Percentiles rank a stretch among this genome's conserved stretches.
Conservation (phyloP, 164 flowering plant species). For the Stephania japonica region DNA sequence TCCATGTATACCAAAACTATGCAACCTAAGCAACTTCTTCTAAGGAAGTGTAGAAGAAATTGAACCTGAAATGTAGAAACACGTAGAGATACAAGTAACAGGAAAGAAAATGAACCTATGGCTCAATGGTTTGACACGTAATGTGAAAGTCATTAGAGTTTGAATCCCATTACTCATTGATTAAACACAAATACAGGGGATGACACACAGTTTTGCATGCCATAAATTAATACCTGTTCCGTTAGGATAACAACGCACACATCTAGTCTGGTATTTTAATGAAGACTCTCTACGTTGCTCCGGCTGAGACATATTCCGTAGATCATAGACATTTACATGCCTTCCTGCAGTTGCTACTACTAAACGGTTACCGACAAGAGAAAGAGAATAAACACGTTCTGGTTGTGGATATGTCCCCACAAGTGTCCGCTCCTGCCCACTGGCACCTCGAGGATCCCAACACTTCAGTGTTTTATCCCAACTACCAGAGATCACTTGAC, state of each 20-base stretch:
- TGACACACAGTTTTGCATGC: not conserved
- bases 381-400: constrained; percentile 95
- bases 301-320: constrained; percentile 97
- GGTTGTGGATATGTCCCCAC: constrained; percentile 90
- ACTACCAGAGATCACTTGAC: constrained; percentile 95
- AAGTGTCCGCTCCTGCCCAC: constrained; percentile 85
- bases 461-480: constrained; percentile 98
- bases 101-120: too few relatives aligned
- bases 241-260: constrained; percentile 96
- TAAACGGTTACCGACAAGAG: constrained; percentile 85
- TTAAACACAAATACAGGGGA: not conserved
- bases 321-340: constrained; percentile 93
- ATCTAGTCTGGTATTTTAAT: constrained; percentile 94
- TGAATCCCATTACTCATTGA: too few relatives aligned
- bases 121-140: too few relatives aligned
- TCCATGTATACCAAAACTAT: not conserved
- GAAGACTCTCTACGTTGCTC: constrained; percentile 98
- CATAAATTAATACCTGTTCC: constrained; percentile 68
- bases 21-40: too few relatives aligned
- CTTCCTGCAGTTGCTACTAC: constrained; percentile 99
- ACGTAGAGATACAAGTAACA: not conserved
- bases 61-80: too few relatives aligned
- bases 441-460: constrained; percentile 99
- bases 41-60: not conserved
- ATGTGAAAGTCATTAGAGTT: too few relatives aligned